Evolutionary conservation across 163 green algal genomes (phyloP).

Genomic region (Scenedesmus sp.): DNA sequence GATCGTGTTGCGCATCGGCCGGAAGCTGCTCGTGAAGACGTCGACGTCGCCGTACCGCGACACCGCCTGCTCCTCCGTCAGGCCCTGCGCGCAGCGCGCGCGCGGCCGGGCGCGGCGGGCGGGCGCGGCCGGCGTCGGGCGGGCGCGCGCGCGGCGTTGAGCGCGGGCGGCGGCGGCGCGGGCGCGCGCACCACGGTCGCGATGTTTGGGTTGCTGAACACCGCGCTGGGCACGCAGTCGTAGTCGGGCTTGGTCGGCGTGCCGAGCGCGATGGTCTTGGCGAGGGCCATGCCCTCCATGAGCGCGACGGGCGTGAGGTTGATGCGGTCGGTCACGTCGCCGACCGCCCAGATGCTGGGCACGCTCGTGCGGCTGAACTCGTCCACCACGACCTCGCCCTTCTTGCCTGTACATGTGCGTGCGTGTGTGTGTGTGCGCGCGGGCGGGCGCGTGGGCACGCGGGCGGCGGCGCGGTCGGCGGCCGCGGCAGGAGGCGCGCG

Average conservation of each 20-base stretch:
- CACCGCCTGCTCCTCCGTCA: constrained; percentile 84
- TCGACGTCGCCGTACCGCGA: constrained; percentile 79
- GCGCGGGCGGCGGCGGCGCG: too few relatives aligned
- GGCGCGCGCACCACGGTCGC: constrained; percentile 79
- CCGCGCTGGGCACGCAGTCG: constrained; percentile 76
- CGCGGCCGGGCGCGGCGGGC: too few relatives aligned
- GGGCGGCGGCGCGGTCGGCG: too few relatives aligned
- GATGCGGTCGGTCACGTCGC: constrained; percentile 91
- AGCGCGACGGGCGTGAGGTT: constrained; percentile 91
- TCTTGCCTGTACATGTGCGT: constrained; percentile 31
- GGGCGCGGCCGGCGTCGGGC: too few relatives aligned
- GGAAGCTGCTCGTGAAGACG: constrained; percentile 88
- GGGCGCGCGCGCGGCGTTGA: too few relatives aligned
- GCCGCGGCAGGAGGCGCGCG: too few relatives aligned
- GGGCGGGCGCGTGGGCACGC: too few relatives aligned
- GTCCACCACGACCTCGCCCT: constrained; percentile 73
- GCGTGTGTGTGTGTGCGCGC: too few relatives aligned
- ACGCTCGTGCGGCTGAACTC: constrained; percentile 80
- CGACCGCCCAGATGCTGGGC: constrained; percentile 88
- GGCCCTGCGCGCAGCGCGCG: constrained; percentile 52
- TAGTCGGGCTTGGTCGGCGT: constrained; percentile 85
- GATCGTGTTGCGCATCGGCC: constrained; percentile 93
- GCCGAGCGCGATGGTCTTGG: constrained; percentile 82
- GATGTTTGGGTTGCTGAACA: constrained; percentile 88
- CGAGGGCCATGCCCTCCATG: constrained; percentile 94